Evolutionary conservation across 805 yeast species (phyloP).

Genomic region (Monosporozyma yasuniensis): DNA sequence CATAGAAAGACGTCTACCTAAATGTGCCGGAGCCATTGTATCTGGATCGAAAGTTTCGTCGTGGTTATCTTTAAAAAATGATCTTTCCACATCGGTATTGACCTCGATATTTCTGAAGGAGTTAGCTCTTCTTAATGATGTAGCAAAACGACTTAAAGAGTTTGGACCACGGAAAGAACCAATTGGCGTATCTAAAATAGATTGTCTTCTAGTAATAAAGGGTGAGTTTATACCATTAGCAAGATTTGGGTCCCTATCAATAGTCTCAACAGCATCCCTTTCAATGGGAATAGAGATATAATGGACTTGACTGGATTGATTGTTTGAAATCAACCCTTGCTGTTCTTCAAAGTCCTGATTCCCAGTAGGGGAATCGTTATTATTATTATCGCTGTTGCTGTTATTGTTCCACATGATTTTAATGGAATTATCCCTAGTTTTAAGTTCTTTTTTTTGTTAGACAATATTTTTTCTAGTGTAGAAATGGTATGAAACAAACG

Average conservation of each 20-base stretch:
- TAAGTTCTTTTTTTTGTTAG: not conserved
- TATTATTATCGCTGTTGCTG: not conserved
- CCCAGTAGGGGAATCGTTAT: not conserved
- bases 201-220: constrained; percentile 25
- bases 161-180: constrained; percentile 59
- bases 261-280: not conserved
- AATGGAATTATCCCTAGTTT: not conserved
- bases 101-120: constrained; percentile 52
- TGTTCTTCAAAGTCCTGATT: constrained; percentile 7
- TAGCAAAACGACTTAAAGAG: constrained; percentile 69
- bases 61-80: constrained; percentile 49
- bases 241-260: not conserved
- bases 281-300: constrained; percentile 1
- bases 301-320: not conserved
- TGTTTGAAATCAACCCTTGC: not conserved
- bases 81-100: constrained; percentile 36
- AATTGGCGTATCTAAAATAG: constrained; percentile 37
- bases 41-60: constrained; percentile 65
- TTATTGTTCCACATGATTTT: not conserved
- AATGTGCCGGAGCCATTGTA: constrained; percentile 53
- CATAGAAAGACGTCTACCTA: constrained; percentile 54
- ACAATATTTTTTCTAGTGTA: not conserved
- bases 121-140: constrained; percentile 72
- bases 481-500: not conserved
- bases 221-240: not conserved